Percentiles rank a stretch among this genome's conserved stretches.
phyloP scores from a whole-genome alignment of 2,329 filamentous ascomycete species.

The Penicillium brasilianum region DNA sequence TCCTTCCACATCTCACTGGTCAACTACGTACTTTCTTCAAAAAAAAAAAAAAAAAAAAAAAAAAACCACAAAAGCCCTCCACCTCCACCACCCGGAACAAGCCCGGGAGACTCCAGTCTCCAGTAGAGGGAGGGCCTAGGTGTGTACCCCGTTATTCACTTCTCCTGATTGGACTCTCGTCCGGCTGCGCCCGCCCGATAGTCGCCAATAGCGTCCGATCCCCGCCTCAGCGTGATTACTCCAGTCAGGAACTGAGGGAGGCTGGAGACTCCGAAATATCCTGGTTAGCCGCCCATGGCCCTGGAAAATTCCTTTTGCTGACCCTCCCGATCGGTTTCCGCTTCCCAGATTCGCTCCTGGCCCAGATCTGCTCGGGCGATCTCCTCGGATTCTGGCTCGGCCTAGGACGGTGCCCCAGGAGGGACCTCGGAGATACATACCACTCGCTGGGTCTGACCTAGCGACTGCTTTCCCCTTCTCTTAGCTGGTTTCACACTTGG shows the following conservation, averaged over 20 bases:
- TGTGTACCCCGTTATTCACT: no score
- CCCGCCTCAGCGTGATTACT: neutral
- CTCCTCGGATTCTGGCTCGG: slow-evolving; percentile 1
- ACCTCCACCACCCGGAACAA: slow-evolving; percentile 2
- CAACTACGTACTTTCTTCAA: neutral
- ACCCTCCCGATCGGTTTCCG: slow-evolving; percentile 25
- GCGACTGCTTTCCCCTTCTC: neutral
- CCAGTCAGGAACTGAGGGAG: neutral
- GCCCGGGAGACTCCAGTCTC: neutral
- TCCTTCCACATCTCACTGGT: neutral
- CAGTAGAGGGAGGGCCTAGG: no score
- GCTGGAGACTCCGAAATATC: slow-evolving; percentile 23
- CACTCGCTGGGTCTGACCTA: neutral
- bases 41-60: no score
- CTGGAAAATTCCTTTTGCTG: slow-evolving; percentile 26
- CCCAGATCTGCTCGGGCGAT: slow-evolving; percentile 10
- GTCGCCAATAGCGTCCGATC: slow-evolving; percentile 36
- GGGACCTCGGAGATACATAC: no score
- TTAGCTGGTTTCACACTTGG: neutral
- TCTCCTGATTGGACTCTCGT: neutral
- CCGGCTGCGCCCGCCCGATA: slow-evolving; percentile 33
- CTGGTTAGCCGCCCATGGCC: slow-evolving; percentile 34
- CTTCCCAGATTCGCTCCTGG: slow-evolving; percentile 6
- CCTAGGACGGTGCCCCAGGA: neutral
- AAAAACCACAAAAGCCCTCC: neutral